These are phyloP conservation scores for Penstemon newberryi DNA, from an alignment of 257 asterid species.

Conservation along the genomic window DNA sequence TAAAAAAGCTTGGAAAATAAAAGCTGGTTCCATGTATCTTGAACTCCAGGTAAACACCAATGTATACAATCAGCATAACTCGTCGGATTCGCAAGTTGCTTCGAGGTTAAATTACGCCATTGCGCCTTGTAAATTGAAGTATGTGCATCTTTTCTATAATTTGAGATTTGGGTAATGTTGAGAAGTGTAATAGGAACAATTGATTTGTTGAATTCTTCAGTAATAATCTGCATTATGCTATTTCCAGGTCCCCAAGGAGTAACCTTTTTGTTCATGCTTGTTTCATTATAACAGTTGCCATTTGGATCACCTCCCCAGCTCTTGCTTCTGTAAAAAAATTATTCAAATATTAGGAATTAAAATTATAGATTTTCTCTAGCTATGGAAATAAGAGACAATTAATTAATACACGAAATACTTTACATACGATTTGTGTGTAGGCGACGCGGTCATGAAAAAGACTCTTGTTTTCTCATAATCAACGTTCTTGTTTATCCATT, in stretches of 20 bases:
- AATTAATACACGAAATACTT: too few species aligned
- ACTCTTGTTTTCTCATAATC: conserved; percentile 11
- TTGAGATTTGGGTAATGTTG: conserved; percentile 37
- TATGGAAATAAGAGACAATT: too few species aligned
- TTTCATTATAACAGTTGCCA: conserved; percentile 62
- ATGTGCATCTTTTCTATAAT: conserved; percentile 78
- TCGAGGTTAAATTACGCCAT: conserved; percentile 61
- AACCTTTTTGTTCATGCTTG: conserved; percentile 42
- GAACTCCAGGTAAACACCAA: conserved; percentile 87
- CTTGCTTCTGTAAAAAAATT: conserved; percentile 35
- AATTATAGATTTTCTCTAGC: too few species aligned
- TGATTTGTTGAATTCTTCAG: conserved; percentile 13
- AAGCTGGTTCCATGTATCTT: conserved; percentile 79
- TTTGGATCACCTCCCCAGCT: conserved; percentile 64
- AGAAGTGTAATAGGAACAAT: too few species aligned
- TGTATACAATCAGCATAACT: conserved; percentile 76
- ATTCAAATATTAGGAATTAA: neutral
- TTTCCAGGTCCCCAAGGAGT: conserved; percentile 56
- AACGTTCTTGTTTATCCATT: conserved; percentile 16
- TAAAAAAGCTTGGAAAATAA: too few species aligned
- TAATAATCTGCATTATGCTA: conserved; percentile 46
- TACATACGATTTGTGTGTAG: conserved; percentile 15
- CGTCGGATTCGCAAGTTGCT: conserved; percentile 64
- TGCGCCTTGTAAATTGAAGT: conserved; percentile 78
- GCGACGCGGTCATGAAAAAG: conserved; percentile 15